Evolutionary conservation across 1,284 basidiomycete species (phyloP).

Genomic region (Ganoderma multipileum): DNA sequence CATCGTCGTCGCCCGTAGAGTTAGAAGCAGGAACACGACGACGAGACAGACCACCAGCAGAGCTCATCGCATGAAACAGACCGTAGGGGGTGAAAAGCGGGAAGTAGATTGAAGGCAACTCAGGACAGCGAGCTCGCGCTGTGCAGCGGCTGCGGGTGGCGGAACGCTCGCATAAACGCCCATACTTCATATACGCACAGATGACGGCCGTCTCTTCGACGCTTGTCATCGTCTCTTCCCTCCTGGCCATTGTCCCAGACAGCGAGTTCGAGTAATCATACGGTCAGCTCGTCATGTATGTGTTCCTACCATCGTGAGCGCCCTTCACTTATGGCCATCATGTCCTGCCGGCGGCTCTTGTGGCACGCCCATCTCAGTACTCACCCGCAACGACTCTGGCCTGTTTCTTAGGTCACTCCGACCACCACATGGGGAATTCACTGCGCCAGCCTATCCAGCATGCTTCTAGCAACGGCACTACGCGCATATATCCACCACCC

Average conservation of each 20-base stretch:
- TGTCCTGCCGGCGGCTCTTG: constrained; percentile 1
- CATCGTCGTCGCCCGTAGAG: constrained; percentile 44
- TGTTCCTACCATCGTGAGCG: background rate
- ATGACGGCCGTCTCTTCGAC: constrained; percentile 3
- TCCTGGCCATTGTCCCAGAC: constrained; percentile 14
- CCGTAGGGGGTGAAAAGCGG: constrained; percentile 11
- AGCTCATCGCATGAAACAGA: constrained; percentile 44
- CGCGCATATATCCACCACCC: constrained; percentile 1
- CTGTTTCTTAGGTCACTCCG: constrained; percentile 1
- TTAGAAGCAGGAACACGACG: constrained; percentile 54
- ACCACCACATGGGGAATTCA: constrained; percentile 2
- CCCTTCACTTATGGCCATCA: constrained; percentile 5
- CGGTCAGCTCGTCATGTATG: background rate
- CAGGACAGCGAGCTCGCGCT: constrained; percentile 7
- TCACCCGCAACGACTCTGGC: background rate
- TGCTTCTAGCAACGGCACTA: background rate
- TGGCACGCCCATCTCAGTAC: constrained; percentile 2
- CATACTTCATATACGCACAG: constrained; percentile 11
- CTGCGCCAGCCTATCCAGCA: background rate
- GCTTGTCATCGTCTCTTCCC: background rate
- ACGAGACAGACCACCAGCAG: constrained; percentile 56
- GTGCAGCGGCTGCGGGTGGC: constrained; percentile 13
- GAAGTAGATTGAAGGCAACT: constrained; percentile 8
- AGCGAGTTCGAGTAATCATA: constrained; percentile 9
- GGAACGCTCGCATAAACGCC: constrained; percentile 6